Conservation (phyloP, 768 basidiomycete species). For the Mycena metata region DNA sequence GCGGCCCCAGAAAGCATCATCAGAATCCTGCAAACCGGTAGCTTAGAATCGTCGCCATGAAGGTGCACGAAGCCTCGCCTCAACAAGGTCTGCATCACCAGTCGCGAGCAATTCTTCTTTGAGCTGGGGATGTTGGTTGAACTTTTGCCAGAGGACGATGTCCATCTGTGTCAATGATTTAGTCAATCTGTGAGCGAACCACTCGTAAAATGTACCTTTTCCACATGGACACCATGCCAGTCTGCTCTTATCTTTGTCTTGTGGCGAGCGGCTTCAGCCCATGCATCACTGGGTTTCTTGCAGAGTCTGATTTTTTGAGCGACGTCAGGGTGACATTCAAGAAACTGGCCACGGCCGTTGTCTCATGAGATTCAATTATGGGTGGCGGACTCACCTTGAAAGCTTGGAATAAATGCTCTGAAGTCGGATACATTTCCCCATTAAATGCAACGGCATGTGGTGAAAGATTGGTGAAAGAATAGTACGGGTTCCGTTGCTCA, state of each 20-base stretch:
- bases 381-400: slow-evolving; percentile 62
- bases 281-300: slow-evolving; percentile 73
- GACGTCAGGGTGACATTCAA: slow-evolving; percentile 67
- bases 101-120: slow-evolving; percentile 71
- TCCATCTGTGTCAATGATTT: slow-evolving; percentile 65
- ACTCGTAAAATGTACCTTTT: slow-evolving; percentile 56
- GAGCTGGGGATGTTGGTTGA: slow-evolving; percentile 74
- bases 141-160: slow-evolving; percentile 71
- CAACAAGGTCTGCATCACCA: slow-evolving; percentile 74
- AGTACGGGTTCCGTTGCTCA: slow-evolving; percentile 70
- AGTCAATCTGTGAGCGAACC: neutral
- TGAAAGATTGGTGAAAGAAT: slow-evolving; percentile 82
- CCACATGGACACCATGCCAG: slow-evolving; percentile 75
- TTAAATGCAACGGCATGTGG: slow-evolving; percentile 71
- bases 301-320: slow-evolving; percentile 77
- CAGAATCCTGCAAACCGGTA: slow-evolving; percentile 61
- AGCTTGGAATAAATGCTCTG: slow-evolving; percentile 83
- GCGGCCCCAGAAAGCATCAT: slow-evolving; percentile 82
- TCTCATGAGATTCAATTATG: no score
- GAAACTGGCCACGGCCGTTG: slow-evolving; percentile 57
- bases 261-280: slow-evolving; percentile 76
- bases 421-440: slow-evolving; percentile 76
- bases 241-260: slow-evolving; percentile 70
- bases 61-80: slow-evolving; percentile 55
- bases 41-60: no score